Base-by-base conservation (phyloP, 148 eudicot genomes). In the Diospyros kaki region DNA sequence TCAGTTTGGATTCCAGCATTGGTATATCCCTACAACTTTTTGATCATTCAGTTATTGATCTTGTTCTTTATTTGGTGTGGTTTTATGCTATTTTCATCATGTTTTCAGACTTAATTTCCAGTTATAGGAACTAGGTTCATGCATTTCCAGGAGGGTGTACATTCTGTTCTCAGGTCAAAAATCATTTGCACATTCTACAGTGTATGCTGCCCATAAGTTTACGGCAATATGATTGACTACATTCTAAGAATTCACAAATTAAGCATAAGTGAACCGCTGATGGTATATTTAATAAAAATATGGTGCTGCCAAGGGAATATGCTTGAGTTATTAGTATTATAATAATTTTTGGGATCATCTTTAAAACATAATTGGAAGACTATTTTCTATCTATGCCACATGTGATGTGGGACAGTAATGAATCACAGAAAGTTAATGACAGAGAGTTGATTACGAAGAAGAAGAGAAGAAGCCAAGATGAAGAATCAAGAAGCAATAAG, bases 1-100 rank as follows among this genome's bases (percentile, higher is more conserved):
- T 81, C 90, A 95, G 73, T 88, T 84, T 80, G 99, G 99, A 76
- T 80, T 86, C 77, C 88, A 77, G 63, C 97, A 87, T 78, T 54
- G 96, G 99, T 95, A 86, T 38, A 56, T 71, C 61, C 59, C n/a
- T 51, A 58, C 28, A 28, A 15, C 52, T 58, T 64, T 69, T 65
- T 53, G 48, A 38, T 58, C 58, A 12, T 15, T 52, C 45, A 43
- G 50, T 53, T 64, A 10, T 38, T 11, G 55, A 51, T 39, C 58
- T 12, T 38, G 46, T 48, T 60, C 9, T 72, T n/a, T 46, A 44
- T 2, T 17, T 10, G 28, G 28, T 7, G n/a, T 42, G 0, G 75
- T 11, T 72, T 40, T 51, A 17, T 45, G 45, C 9, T 59, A n/a
- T 73, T 73, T 7, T 45, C 43, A 14, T 28, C 4, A 44, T 18